Evolutionary conservation across 2,329 filamentous ascomycete species (phyloP).

Genomic region (Setomelanomma holmii): DNA sequence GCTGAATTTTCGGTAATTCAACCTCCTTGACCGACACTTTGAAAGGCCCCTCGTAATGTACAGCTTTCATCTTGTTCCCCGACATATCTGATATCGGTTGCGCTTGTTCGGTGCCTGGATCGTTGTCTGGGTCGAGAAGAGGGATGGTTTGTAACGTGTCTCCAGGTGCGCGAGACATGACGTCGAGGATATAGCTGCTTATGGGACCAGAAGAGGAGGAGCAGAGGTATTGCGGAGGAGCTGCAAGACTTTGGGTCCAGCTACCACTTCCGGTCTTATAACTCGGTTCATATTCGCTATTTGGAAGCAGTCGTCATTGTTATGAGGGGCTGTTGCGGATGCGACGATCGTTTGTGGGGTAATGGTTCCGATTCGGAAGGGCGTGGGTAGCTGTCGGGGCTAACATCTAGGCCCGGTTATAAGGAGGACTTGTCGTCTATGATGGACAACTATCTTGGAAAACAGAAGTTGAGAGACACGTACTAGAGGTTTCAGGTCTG

Average conservation of each 20-base stretch:
- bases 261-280: conserved; percentile 2
- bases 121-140: conserved; percentile 19
- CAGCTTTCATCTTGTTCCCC: conserved; percentile 62
- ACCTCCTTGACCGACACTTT: conserved; percentile 69
- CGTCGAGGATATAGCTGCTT: neutral
- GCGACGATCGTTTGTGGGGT: conserved; percentile 26
- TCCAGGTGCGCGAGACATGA: conserved; percentile 15
- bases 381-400: too few species aligned
- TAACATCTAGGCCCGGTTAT: too few species aligned
- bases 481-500: too few species aligned
- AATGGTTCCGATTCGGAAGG: conserved; percentile 11
- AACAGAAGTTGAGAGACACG: too few species aligned
- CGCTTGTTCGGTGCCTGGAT: conserved; percentile 17
- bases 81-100: conserved; percentile 18
- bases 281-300: conserved; percentile 2
- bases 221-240: conserved; percentile 2
- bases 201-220: neutral
- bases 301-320: conserved; percentile 23
- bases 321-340: conserved; percentile 26
- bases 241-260: conserved; percentile 1
- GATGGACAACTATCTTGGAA: too few species aligned
- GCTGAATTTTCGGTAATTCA: conserved; percentile 64
- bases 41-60: conserved; percentile 68
- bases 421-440: too few species aligned
- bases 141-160: conserved; percentile 10